phyloP scores from a whole-genome alignment of 1,284 basidiomycete genomes.

The Uromyces viciae-fabae region DNA sequence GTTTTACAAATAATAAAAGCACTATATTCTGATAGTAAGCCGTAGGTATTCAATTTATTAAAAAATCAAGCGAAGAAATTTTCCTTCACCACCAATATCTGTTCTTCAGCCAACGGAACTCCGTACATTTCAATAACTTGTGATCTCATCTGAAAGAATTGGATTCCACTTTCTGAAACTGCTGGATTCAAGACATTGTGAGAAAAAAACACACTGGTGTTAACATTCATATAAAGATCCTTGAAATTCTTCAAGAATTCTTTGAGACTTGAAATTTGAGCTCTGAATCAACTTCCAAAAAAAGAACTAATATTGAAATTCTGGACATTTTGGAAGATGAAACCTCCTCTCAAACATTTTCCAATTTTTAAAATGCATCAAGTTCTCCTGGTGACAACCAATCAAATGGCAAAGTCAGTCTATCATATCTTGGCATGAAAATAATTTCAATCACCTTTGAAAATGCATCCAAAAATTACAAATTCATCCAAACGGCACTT shows the following conservation, averaged over 20 bases:
- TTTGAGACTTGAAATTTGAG: background rate
- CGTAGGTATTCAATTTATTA: background rate
- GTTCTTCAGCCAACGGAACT: background rate
- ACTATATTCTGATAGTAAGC: background rate
- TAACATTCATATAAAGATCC: background rate
- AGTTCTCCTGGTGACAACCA: background rate
- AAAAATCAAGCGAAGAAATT: background rate
- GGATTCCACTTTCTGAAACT: background rate
- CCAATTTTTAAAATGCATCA: background rate
- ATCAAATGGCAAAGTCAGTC: background rate
- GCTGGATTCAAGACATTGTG: background rate
- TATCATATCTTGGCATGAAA: background rate
- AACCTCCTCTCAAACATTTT: background rate
- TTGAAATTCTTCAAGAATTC: background rate
- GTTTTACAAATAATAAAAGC: background rate
- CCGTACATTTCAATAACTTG: background rate
- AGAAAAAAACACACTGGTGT: background rate
- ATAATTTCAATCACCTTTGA: background rate
- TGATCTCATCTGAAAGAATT: slow-evolving; percentile 2
- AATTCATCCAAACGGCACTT: background rate
- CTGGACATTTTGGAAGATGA: background rate
- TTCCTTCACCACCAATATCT: slow-evolving; percentile 9
- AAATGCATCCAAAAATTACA: background rate
- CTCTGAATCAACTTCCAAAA: background rate
- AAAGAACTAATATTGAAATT: background rate